Conservation (phyloP, 2,329 filamentous ascomycete species). For the Hymenotorrendiella dingleyae region DNA sequence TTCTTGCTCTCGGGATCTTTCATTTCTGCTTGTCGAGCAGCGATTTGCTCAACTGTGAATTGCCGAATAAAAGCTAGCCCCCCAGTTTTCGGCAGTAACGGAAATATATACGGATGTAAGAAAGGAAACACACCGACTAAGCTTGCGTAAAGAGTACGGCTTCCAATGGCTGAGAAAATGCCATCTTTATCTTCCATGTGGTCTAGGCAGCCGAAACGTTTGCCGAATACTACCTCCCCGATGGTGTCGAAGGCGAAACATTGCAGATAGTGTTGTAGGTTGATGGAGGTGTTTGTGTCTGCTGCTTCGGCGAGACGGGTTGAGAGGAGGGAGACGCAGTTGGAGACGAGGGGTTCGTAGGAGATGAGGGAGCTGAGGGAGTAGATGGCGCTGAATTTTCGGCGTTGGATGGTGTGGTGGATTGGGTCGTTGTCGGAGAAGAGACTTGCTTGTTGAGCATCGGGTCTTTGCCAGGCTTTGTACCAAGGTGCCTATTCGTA, state of each 20-base stretch:
- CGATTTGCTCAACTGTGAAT: conserved; percentile 19
- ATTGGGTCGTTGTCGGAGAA: conserved; percentile 32
- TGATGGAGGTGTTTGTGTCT: conserved; percentile 24
- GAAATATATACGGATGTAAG: conserved; percentile 34
- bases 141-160: conserved; percentile 32
- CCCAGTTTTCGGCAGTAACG: conserved; percentile 16
- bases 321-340: conserved; percentile 38
- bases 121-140: conserved; percentile 38
- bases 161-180: conserved; percentile 36
- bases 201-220: conserved; percentile 40
- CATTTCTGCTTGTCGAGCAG: conserved; percentile 9
- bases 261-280: conserved; percentile 40
- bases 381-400: conserved; percentile 40
- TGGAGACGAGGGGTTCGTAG: conserved; percentile 45
- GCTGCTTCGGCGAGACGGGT: conserved; percentile 35
- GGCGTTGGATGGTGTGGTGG: conserved; percentile 33
- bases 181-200: conserved; percentile 39
- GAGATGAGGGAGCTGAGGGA: conserved; percentile 42
- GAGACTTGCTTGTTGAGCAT: conserved; percentile 16
- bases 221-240: conserved; percentile 41
- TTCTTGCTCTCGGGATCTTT: conserved; percentile 11
- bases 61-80: conserved; percentile 16
- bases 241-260: conserved; percentile 47
- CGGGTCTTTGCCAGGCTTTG: conserved; percentile 16
- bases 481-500: conserved; percentile 16